These are phyloP conservation scores for Sanghuangporus sanghuang DNA, from an alignment of 1,284 basidiomycete genomes.

Conservation along the genomic window DNA sequence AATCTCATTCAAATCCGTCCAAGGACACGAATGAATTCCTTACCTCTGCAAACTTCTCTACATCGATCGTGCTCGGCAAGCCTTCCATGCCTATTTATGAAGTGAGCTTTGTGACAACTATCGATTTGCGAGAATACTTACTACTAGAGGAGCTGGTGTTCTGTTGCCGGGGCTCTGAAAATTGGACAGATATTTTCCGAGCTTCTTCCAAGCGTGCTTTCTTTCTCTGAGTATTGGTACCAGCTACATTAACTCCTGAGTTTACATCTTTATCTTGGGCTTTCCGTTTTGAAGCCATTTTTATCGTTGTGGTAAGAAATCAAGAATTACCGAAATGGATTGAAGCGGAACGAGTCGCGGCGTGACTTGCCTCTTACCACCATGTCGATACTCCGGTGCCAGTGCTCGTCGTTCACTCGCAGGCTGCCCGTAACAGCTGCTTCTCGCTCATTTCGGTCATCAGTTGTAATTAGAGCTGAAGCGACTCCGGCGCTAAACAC, in stretches of 20 bases:
- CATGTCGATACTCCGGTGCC: conserved; percentile 14
- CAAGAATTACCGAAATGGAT: neutral
- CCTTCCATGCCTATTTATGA: conserved; percentile 43
- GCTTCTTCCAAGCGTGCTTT: conserved; percentile 59
- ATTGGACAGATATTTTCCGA: conserved; percentile 64
- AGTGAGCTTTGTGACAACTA: neutral
- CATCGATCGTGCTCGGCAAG: conserved; percentile 73
- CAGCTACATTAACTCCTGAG: conserved; percentile 29
- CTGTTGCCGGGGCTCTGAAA: conserved; percentile 21
- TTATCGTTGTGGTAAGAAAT: conserved; percentile 22
- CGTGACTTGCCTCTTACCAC: neutral
- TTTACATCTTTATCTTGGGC: conserved; percentile 22
- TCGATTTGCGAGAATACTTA: neutral
- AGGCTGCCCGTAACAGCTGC: neutral
- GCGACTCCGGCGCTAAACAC: conserved; percentile 41
- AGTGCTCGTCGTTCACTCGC: conserved; percentile 6
- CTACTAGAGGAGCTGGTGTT: neutral
- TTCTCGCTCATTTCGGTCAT: conserved; percentile 33
- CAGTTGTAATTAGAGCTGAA: conserved; percentile 42
- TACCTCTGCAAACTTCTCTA: conserved; percentile 85
- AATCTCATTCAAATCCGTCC: conserved; percentile 3
- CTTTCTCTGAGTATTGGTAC: conserved; percentile 49
- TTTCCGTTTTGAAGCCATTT: conserved; percentile 49
- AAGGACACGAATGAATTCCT: neutral
- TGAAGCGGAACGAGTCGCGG: neutral